A percentile compares a stretch with the other conserved stretches of the same genome.
Conservation (phyloP, 805 yeast species). For the Cyberlindnera sargentensis region DNA sequence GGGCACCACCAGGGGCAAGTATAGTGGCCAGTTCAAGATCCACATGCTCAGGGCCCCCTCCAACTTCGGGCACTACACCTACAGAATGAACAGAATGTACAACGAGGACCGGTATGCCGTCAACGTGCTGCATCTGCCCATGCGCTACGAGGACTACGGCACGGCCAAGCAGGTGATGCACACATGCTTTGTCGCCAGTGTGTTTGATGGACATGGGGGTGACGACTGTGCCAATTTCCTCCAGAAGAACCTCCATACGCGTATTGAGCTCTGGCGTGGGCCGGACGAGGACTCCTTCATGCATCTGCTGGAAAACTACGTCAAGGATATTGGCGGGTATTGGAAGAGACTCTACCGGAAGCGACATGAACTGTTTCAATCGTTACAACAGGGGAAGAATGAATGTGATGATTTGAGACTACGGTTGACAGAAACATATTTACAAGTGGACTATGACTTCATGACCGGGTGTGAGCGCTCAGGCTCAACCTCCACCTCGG, state of each 20-base stretch:
- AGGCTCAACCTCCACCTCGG: constrained; percentile 74
- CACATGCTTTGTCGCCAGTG: constrained; percentile 56
- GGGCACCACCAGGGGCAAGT: constrained; percentile 10
- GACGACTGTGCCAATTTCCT: constrained; percentile 62
- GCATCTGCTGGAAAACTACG: constrained; percentile 47
- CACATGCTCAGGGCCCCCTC: constrained; percentile 42
- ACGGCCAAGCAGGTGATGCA: constrained; percentile 11
- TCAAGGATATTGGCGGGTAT: constrained; percentile 60
- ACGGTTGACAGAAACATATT: constrained; percentile 56
- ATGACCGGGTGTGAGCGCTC: constrained; percentile 25
- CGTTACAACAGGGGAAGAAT: constrained; percentile 23
- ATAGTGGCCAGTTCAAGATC: constrained; percentile 17
- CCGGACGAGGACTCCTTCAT: constrained; percentile 29
- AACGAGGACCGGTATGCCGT: constrained; percentile 83
- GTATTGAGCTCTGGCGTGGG: constrained; percentile 38
- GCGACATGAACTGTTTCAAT: constrained; percentile 28
- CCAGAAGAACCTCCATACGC: constrained; percentile 42
- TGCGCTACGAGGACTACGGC: constrained; percentile 21
- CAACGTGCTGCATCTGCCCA: constrained; percentile 46
- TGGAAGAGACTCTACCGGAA: constrained; percentile 73
- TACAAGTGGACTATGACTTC: constrained; percentile 60
- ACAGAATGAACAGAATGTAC: constrained; percentile 65
- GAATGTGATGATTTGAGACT: constrained; percentile 49
- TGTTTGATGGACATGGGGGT: constrained; percentile 97
- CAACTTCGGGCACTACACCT: constrained; percentile 64